Conservation (phyloP, 1,284 basidiomycete species). For the Cryptococcus sp. region DNA sequence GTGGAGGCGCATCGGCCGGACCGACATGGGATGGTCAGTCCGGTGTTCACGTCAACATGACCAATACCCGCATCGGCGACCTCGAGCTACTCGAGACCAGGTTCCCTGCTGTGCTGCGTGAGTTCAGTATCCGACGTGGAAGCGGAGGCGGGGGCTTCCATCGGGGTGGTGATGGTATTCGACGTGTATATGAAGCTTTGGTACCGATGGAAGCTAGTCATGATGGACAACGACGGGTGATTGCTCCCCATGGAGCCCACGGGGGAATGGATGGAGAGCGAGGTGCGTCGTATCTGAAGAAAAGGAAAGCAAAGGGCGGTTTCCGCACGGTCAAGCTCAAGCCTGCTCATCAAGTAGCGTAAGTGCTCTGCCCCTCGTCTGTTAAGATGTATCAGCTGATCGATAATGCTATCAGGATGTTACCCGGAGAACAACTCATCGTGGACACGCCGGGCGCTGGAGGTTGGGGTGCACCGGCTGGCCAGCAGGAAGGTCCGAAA, state of each 20-base stretch:
- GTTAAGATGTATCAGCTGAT: too few relatives aligned
- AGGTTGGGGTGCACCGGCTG: slow-evolving; percentile 14
- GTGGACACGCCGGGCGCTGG: slow-evolving; percentile 23
- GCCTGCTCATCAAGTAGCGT: slow-evolving; percentile 21
- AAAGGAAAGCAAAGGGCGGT: slow-evolving; percentile 17
- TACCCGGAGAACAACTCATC: slow-evolving; percentile 17
- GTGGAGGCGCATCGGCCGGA: slow-evolving; percentile 88
- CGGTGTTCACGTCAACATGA: slow-evolving; percentile 6
- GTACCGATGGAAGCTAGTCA: slow-evolving; percentile 87
- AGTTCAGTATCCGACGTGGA: slow-evolving; percentile 74
- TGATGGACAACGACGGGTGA: slow-evolving; percentile 70
- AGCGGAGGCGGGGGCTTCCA: slow-evolving; percentile 76
- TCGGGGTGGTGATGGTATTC: slow-evolving; percentile 82
- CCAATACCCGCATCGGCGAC: slow-evolving; percentile 16
- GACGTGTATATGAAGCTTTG: slow-evolving; percentile 81
- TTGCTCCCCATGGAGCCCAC: slow-evolving; percentile 85
- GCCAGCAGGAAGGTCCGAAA: background rate
- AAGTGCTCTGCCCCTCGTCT: background rate
- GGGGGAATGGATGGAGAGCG: slow-evolving; percentile 76
- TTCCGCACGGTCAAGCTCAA: slow-evolving; percentile 20
- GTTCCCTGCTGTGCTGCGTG: slow-evolving; percentile 81
- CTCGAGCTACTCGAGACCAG: slow-evolving; percentile 41
- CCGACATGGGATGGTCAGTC: slow-evolving; percentile 77
- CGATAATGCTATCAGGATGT: slow-evolving; percentile 4
- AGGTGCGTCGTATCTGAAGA: slow-evolving; percentile 77